phyloP scores from a whole-genome alignment of 257 asterid genomes.

The Capsicum baccatum region DNA sequence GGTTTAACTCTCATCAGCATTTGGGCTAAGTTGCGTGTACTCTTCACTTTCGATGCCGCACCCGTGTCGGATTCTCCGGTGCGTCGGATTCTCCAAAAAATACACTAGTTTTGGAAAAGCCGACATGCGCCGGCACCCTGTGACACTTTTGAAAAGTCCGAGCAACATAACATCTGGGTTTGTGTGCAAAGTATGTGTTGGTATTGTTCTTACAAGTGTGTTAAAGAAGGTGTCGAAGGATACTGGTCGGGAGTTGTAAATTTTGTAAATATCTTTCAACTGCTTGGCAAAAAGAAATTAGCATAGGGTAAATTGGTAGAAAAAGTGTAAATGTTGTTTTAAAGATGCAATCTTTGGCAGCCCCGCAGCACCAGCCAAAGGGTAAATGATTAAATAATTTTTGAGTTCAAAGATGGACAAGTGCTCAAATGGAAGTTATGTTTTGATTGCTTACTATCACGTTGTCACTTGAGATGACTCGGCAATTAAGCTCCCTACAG shows the following conservation, averaged over 20 bases:
- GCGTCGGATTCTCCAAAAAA: too few relatives aligned
- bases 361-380: neutral
- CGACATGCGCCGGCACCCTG: too few relatives aligned
- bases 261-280: constrained; percentile 2
- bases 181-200: neutral
- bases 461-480: neutral
- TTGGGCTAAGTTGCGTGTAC: neutral
- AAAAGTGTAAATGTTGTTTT: neutral
- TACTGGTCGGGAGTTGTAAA: neutral
- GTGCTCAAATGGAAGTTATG: neutral
- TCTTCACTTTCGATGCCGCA: too few relatives aligned
- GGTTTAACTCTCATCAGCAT: neutral
- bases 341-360: neutral
- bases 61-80: too few relatives aligned
- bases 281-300: neutral
- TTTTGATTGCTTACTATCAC: neutral
- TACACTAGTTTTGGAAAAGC: too few relatives aligned
- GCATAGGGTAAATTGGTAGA: neutral
- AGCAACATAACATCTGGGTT: neutral
- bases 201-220: neutral
- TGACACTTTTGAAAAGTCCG: too few relatives aligned
- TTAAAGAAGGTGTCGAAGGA: neutral
- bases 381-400: neutral
- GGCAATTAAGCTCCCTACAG: neutral
- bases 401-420: neutral